Conservation (phyloP, 2,329 filamentous ascomycete species). For the Alternaria tenuissima region DNA sequence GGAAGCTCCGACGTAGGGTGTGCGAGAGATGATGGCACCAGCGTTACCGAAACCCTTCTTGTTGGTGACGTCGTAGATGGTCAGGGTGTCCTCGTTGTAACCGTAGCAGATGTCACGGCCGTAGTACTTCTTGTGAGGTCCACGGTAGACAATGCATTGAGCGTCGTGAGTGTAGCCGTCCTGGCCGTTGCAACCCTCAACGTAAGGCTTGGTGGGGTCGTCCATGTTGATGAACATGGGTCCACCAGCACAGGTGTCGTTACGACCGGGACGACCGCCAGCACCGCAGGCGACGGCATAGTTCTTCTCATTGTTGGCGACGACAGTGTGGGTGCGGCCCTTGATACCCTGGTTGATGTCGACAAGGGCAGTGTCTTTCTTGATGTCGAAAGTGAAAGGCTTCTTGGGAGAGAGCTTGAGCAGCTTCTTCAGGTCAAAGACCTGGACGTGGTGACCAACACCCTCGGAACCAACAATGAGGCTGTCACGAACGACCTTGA, state of each 20-base stretch:
- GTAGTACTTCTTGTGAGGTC: slow-evolving; percentile 60
- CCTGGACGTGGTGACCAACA: slow-evolving; percentile 63
- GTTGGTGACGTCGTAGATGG: slow-evolving; percentile 62
- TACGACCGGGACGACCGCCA: slow-evolving; percentile 39
- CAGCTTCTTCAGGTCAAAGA: slow-evolving; percentile 65
- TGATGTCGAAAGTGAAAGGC: slow-evolving; percentile 41
- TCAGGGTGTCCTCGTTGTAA: slow-evolving; percentile 64
- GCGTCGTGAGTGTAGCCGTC: slow-evolving; percentile 70
- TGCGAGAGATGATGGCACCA: slow-evolving; percentile 63
- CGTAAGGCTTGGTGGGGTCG: slow-evolving; percentile 56
- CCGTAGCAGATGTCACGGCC: slow-evolving; percentile 65
- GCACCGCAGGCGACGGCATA: slow-evolving; percentile 48
- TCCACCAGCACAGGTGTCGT: slow-evolving; percentile 58
- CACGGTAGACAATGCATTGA: slow-evolving; percentile 66
- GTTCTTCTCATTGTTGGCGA: slow-evolving; percentile 46
- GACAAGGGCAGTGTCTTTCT: slow-evolving; percentile 42
- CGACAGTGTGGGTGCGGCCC: slow-evolving; percentile 49
- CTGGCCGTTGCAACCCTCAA: slow-evolving; percentile 62
- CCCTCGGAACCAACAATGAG: slow-evolving; percentile 53
- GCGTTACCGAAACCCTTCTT: slow-evolving; percentile 62
- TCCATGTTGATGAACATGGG: slow-evolving; percentile 67
- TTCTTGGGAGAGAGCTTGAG: slow-evolving; percentile 44
- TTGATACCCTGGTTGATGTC: slow-evolving; percentile 35
- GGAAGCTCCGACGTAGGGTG: slow-evolving; percentile 61
- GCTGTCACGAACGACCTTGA: slow-evolving; percentile 54